Evolutionary conservation across 2,329 filamentous ascomycete species (phyloP).

Genomic region (Botrytis tulipae): DNA sequence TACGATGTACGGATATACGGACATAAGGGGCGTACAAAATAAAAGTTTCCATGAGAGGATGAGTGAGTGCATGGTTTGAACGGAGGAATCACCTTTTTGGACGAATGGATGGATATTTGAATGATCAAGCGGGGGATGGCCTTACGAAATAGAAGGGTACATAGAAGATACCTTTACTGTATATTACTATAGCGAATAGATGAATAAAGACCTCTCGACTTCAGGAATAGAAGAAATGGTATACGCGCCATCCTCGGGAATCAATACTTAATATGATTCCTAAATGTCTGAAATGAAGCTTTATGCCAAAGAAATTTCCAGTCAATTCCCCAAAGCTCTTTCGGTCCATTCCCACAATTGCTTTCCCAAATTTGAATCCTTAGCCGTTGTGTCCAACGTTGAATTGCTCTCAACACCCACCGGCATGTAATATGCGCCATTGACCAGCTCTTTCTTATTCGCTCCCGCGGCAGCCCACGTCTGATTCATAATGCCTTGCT

Average conservation of each 20-base stretch:
- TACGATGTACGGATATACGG: neutral
- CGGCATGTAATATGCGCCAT: neutral
- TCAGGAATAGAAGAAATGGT: neutral
- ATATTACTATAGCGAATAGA: slow-evolving; percentile 25
- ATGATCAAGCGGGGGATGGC: neutral
- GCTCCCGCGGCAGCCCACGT: neutral
- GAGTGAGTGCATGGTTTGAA: slow-evolving; percentile 1
- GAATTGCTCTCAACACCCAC: neutral
- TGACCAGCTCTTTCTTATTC: neutral
- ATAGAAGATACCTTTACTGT: slow-evolving; percentile 23
- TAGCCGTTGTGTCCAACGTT: neutral
- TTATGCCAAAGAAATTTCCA: neutral
- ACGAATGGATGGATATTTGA: neutral
- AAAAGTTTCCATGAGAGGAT: slow-evolving; percentile 5
- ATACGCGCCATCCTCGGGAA: neutral
- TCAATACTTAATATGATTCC: neutral
- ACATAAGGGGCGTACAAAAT: slow-evolving; percentile 12
- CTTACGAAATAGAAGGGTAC: neutral
- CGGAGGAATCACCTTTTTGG: neutral
- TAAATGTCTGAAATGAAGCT: neutral
- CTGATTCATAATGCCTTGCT: neutral
- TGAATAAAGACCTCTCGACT: slow-evolving; percentile 21
- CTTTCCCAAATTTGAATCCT: neutral
- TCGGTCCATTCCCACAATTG: neutral
- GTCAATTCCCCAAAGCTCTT: neutral